Evolutionary conservation across 352 stramenopile species (phyloP).

Genomic region (Phytophthora tubulina): DNA sequence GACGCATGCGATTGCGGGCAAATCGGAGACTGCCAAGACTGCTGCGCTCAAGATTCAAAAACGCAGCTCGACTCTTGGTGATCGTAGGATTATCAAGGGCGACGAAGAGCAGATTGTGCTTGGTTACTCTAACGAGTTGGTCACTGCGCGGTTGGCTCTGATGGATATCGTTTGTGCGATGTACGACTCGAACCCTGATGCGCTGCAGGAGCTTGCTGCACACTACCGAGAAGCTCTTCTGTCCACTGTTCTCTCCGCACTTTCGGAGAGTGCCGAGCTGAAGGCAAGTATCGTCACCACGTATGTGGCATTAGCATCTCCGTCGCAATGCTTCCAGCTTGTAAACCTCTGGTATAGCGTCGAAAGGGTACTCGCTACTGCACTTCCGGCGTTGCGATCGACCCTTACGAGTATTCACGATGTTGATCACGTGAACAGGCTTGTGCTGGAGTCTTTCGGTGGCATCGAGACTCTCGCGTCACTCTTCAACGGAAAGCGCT

Average conservation of each 20-base stretch:
- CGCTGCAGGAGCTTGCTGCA: constrained; percentile 58
- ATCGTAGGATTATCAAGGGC: constrained; percentile 33
- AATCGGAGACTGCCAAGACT: constrained; percentile 63
- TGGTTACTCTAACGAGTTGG: constrained; percentile 53
- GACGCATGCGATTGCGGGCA: constrained; percentile 67
- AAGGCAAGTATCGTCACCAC: constrained; percentile 64
- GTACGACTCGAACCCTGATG: constrained; percentile 47
- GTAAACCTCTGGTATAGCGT: constrained; percentile 61
- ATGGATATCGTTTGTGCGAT: constrained; percentile 61
- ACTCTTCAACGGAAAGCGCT: constrained; percentile 70
- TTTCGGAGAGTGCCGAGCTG: constrained; percentile 64
- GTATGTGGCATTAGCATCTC: constrained; percentile 58
- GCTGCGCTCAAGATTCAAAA: constrained; percentile 63
- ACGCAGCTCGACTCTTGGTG: constrained; percentile 44
- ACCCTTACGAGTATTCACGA: constrained; percentile 59
- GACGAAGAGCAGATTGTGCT: constrained; percentile 58
- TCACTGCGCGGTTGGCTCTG: constrained; percentile 51
- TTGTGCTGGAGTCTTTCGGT: constrained; percentile 73
- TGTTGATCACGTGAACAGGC: constrained; percentile 48
- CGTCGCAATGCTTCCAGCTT: constrained; percentile 60
- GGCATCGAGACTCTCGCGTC: constrained; percentile 63
- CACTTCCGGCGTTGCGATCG: constrained; percentile 50
- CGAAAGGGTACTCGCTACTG: constrained; percentile 55
- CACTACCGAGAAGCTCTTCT: constrained; percentile 77
- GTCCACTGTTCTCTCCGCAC: constrained; percentile 56